Percentiles rank a stretch among this genome's conserved stretches.
phyloP scores from a whole-genome alignment of 169 alveolate genomes.

The Eimeria zaria region DNA sequence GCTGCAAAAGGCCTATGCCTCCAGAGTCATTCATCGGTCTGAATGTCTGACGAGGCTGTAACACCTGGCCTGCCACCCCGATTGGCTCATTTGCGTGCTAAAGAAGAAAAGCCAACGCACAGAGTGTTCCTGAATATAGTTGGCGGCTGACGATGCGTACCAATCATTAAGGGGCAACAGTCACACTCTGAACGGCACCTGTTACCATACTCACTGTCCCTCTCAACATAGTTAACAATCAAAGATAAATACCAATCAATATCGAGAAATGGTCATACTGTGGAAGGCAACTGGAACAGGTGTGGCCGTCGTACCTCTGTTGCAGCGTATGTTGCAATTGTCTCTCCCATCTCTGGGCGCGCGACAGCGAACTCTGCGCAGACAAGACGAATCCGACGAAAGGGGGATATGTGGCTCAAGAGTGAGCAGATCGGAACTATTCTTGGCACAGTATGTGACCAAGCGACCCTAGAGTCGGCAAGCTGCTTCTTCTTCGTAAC shows the following conservation, averaged over 20 bases:
- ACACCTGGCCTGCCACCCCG: slow-evolving; percentile 68
- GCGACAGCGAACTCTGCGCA: slow-evolving; percentile 21
- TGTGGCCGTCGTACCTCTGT: slow-evolving; percentile 26
- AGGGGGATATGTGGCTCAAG: not conserved
- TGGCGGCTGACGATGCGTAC: not conserved
- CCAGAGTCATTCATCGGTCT: not conserved
- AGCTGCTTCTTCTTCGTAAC: not conserved
- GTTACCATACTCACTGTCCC: no score
- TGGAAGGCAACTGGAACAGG: not conserved
- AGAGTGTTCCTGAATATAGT: not conserved
- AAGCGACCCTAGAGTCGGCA: not conserved
- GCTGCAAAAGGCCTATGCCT: not conserved
- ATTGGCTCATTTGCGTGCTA: slow-evolving; percentile 61
- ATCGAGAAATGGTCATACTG: not conserved
- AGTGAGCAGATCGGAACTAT: not conserved
- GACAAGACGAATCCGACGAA: not conserved
- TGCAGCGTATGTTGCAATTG: slow-evolving; percentile 37
- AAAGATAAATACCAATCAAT: not conserved
- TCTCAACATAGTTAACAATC: no score
- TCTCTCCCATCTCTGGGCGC: slow-evolving; percentile 62
- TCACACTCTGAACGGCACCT: not conserved
- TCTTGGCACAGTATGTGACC: not conserved
- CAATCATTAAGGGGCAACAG: not conserved
- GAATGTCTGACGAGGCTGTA: slow-evolving; percentile 64
- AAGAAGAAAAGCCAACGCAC: not conserved